Conservation (phyloP, 1,284 basidiomycete species). For the Phellopilus nigrolimitatus region DNA sequence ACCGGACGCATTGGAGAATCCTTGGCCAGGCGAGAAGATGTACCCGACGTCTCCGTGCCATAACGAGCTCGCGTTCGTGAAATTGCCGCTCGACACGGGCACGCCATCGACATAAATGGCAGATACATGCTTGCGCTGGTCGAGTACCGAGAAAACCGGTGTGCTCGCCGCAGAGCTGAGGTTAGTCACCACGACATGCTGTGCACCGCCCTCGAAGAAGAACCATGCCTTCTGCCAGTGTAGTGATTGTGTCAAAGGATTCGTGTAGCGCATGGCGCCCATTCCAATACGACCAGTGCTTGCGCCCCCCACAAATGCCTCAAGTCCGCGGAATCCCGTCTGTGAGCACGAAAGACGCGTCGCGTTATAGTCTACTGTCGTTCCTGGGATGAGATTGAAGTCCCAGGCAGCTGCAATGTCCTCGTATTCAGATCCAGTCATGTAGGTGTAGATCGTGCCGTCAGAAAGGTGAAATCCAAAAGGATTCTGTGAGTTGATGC, state of each 20-base stretch:
- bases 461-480: conserved; percentile 66
- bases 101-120: conserved; percentile 41
- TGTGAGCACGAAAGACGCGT: conserved; percentile 44
- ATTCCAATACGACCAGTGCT: conserved; percentile 51
- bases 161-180: conserved; percentile 41
- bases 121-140: conserved; percentile 49
- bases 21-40: conserved; percentile 28
- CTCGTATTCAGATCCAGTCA: conserved; percentile 61
- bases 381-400: conserved; percentile 70
- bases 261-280: conserved; percentile 58
- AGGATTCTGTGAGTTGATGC: conserved; percentile 57
- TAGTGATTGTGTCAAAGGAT: conserved; percentile 51
- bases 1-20: neutral
- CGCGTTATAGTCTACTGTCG: conserved; percentile 53
- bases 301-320: conserved; percentile 59
- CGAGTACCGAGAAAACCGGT: conserved; percentile 58
- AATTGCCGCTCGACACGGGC: conserved; percentile 31
- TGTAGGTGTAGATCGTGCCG: conserved; percentile 58
- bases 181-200: conserved; percentile 55
- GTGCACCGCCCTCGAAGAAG: conserved; percentile 59
- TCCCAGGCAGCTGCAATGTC: conserved; percentile 67
- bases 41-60: conserved; percentile 61
- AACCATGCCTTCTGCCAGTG: conserved; percentile 69
- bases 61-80: conserved; percentile 35
- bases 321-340: conserved; percentile 39